Evolutionary conservation across 2,329 filamentous ascomycete species (phyloP).

Genomic region (Penicillium sp.): DNA sequence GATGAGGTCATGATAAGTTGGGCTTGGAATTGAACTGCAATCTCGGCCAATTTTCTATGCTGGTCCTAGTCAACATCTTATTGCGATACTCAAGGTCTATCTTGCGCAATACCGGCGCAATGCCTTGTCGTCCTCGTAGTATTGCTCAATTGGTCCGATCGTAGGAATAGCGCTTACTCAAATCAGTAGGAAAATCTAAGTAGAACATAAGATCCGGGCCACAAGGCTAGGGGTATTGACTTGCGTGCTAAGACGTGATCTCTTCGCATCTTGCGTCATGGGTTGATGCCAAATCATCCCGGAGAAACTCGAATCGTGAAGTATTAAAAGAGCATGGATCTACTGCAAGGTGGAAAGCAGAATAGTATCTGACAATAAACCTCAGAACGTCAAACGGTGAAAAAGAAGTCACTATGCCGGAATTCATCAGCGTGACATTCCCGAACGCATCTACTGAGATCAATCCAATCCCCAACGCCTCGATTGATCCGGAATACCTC

Average conservation of each 20-base stretch:
- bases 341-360: not conserved
- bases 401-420: conserved; percentile 28
- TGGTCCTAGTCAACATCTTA: not conserved
- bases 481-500: conserved; percentile 44
- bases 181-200: not conserved
- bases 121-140: not conserved
- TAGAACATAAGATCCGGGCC: not conserved
- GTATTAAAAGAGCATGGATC: not conserved
- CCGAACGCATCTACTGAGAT: conserved; percentile 58
- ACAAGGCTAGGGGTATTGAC: not conserved
- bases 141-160: not conserved
- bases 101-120: conserved; percentile 1
- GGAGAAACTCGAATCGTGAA: not conserved
- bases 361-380: not conserved
- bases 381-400: not conserved
- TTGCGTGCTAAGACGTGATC: conserved; percentile 10
- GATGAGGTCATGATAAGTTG: no score
- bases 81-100: not conserved
- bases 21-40: not conserved
- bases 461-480: conserved; percentile 50
- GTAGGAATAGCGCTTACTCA: not conserved
- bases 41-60: not conserved
- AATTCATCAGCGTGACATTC: conserved; percentile 60
- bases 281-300: not conserved
- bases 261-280: not conserved